Conservation (phyloP, 2,329 filamentous ascomycete species). For the Apiospora sp. region DNA sequence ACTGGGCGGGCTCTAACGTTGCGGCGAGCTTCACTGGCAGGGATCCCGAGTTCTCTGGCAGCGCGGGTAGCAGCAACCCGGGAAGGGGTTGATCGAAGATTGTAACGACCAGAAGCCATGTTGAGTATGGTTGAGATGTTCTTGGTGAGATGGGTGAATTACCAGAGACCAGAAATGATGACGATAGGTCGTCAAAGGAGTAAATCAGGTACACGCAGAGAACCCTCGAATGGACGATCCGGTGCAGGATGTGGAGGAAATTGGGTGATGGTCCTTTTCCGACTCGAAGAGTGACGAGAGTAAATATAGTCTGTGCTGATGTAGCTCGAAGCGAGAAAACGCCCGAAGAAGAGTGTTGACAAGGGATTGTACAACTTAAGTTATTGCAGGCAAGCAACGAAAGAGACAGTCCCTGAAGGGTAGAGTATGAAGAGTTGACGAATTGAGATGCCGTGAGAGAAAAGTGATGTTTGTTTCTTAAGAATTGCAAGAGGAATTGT, state of each 20-base stretch:
- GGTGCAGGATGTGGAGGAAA: neutral
- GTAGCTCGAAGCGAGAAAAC: neutral
- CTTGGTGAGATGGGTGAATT: neutral
- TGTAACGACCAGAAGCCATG: neutral
- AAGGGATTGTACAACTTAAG: neutral
- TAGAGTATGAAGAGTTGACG: neutral
- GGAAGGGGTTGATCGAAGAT: neutral
- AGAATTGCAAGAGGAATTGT: neutral
- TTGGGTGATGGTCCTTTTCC: neutral
- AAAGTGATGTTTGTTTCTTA: neutral
- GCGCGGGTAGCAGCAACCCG: constrained; percentile 10
- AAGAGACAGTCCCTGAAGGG: neutral
- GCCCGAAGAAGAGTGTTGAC: neutral
- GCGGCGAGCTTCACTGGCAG: neutral
- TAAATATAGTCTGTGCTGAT: neutral
- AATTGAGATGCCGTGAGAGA: neutral
- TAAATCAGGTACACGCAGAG: neutral
- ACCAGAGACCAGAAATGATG: neutral
- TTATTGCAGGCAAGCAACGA: too few species aligned
- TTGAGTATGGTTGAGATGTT: neutral
- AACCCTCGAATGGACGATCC: neutral
- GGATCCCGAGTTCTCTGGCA: neutral
- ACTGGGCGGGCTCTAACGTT: neutral
- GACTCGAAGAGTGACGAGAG: neutral
- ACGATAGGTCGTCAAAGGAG: neutral